Evolutionary conservation across 2,329 filamentous ascomycete species (phyloP).

Genomic region (Elsinoe perseae): DNA sequence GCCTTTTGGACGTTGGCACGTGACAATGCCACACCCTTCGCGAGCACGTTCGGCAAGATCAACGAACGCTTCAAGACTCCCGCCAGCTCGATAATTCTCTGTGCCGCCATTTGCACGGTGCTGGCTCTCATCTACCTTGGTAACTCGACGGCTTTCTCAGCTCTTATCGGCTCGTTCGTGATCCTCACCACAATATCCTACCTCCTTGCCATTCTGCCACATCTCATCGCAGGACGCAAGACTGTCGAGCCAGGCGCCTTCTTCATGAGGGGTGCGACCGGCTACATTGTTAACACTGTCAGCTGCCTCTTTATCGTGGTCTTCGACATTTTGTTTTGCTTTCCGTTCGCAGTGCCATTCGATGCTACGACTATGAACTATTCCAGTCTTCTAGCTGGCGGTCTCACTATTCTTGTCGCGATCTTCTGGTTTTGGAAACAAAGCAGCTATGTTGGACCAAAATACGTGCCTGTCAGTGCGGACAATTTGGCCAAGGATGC

Average conservation of each 20-base stretch:
- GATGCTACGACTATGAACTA: constrained; percentile 38
- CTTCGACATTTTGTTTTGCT: constrained; percentile 58
- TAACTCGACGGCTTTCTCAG: constrained; percentile 57
- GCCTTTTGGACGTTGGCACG: constrained; percentile 56
- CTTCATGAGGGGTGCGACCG: constrained; percentile 39
- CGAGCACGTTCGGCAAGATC: constrained; percentile 42
- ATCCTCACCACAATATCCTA: constrained; percentile 51
- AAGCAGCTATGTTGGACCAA: constrained; percentile 9
- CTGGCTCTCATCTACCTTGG: constrained; percentile 59
- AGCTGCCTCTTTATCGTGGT: constrained; percentile 24
- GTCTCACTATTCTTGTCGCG: constrained; percentile 31
- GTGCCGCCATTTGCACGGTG: constrained; percentile 44
- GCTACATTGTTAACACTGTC: constrained; percentile 32
- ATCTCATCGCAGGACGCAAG: constrained; percentile 32
- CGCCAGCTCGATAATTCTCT: constrained; percentile 48
- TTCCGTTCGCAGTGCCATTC: constrained; percentile 35
- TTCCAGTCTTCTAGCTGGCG: constrained; percentile 32
- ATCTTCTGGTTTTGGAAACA: neutral
- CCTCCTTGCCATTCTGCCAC: constrained; percentile 52
- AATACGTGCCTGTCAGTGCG: constrained; percentile 11
- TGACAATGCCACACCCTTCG: constrained; percentile 48
- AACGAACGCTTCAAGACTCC: constrained; percentile 42
- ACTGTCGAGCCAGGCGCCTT: constrained; percentile 50
- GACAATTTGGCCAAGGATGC: constrained; percentile 7
- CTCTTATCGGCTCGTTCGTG: constrained; percentile 55